These are phyloP conservation scores for Kwoniella bestiolae DNA, from an alignment of 768 basidiomycete genomes.

Conservation along the genomic window DNA sequence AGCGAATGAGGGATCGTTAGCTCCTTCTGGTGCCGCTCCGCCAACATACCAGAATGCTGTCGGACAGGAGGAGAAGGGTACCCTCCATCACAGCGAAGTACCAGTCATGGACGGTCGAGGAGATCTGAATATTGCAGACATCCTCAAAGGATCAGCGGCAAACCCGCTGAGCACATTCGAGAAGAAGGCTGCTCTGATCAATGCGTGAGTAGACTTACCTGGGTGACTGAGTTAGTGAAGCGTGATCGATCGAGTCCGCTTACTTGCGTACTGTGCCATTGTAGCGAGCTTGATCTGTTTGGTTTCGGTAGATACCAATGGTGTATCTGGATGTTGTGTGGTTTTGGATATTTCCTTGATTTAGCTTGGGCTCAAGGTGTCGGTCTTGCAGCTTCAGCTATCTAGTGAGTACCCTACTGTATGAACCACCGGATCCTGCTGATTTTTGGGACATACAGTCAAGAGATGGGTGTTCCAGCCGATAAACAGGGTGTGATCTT, in stretches of 20 bases:
- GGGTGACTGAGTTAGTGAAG: neutral
- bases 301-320: conserved; percentile 55
- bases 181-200: conserved; percentile 56
- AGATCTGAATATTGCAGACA: conserved; percentile 14
- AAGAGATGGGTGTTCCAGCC: conserved; percentile 42
- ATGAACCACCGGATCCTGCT: neutral
- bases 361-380: conserved; percentile 56
- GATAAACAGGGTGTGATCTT: conserved; percentile 45
- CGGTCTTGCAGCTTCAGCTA: conserved; percentile 49
- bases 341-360: conserved; percentile 59
- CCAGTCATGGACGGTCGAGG: conserved; percentile 11
- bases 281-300: conserved; percentile 50
- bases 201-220: conserved; percentile 41
- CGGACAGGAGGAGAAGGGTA: conserved; percentile 7
- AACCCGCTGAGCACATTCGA: conserved; percentile 49
- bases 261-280: neutral
- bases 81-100: conserved; percentile 12
- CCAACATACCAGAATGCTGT: neutral
- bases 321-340: conserved; percentile 58
- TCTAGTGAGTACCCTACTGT: conserved; percentile 46
- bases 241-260: no score
- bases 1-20: neutral
- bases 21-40: neutral
- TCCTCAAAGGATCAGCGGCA: conserved; percentile 39
- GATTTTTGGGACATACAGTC: conserved; percentile 22